Base-by-base conservation (phyloP, 352 stramenopile species). In the Halophytophthora polymorphica region DNA sequence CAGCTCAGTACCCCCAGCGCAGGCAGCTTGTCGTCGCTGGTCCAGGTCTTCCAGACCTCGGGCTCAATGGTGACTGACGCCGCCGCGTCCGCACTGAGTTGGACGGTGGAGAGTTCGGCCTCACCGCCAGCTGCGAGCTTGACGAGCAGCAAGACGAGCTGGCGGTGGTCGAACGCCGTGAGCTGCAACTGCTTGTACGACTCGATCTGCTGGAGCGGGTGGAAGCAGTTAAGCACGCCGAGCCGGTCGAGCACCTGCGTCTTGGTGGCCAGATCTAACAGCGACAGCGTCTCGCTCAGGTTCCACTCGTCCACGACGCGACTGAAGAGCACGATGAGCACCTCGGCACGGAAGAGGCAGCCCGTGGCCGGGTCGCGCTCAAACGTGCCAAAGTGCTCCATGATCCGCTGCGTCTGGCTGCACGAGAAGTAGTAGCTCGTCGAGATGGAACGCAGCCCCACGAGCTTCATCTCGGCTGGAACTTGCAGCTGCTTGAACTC, bases 381-480 rank as follows among this genome's bases (percentile, higher is more conserved):
- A 39, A 88, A 90, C 14, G 77, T 86, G 21, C 75, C 77, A 45
- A 88, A 90, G 44, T 88, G 71, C 47, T 90, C 80, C 80, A 90
- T 90, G 36, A 90, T 52, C 8, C 80, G 75, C 61, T 90, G 80
- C 19, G 61, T 42, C 29, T 90, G 80, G 44, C 68, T 79, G 46
- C 73, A 80, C 12, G 79, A 82, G 36, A 88, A 90, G 45, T 80
- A 90, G 46, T 88, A 90, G 19, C 68, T 48, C 25, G 70, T 84
- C 11, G 80, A 90, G 31, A 90, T 83, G 1, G 71, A 81, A 8
- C 80, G 80, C 22, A 90, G 46, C 0, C 80, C 80, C 14, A 90
- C 59, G 33, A 90, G 50, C 35, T 90, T 88, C 53, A 83, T 73
- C 53, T 88, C 77, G 6, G 71, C 63, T 2, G 55, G 53, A 19